Evolutionary conservation across 179 eudicot species (phyloP).

Genomic region (Drosera spatulata): DNA sequence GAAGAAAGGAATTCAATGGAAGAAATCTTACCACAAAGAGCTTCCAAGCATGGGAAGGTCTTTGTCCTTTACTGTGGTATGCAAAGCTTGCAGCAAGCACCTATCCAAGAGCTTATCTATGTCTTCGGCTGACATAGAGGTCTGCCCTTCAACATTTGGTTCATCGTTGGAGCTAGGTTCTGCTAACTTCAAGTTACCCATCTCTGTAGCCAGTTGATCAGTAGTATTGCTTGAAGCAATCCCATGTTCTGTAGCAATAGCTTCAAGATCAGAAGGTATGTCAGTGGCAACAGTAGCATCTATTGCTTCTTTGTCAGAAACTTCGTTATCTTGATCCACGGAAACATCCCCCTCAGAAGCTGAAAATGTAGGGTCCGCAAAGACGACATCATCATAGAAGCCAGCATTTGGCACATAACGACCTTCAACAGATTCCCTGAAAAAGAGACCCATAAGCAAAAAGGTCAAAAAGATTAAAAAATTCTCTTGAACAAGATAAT

Average conservation of each 20-base stretch:
- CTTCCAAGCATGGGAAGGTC: slow-evolving; percentile 97
- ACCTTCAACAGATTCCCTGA: slow-evolving; percentile 85
- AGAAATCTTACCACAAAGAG: slow-evolving; percentile 58
- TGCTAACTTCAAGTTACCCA: slow-evolving; percentile 36
- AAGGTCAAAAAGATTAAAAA: not conserved
- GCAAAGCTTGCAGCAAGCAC: slow-evolving; percentile 92
- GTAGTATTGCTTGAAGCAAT: slow-evolving; percentile 20
- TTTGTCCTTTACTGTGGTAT: slow-evolving; percentile 78
- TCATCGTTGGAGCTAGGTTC: slow-evolving; percentile 33
- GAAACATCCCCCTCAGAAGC: slow-evolving; percentile 33
- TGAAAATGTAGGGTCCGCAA: slow-evolving; percentile 61
- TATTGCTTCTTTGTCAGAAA: slow-evolving; percentile 21
- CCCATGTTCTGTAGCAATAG: slow-evolving; percentile 12
- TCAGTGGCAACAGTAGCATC: slow-evolving; percentile 20
- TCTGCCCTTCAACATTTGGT: slow-evolving; percentile 36
- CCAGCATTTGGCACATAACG: slow-evolving; percentile 87
- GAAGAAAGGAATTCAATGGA: too few species aligned
- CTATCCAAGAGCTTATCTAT: slow-evolving; percentile 64
- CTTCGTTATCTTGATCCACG: slow-evolving; percentile 22
- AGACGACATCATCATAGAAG: slow-evolving; percentile 65
- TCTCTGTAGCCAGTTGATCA: slow-evolving; percentile 29
- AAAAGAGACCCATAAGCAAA: slow-evolving; percentile 1
- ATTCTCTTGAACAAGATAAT: too few species aligned
- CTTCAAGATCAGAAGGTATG: slow-evolving; percentile 16
- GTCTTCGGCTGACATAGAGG: slow-evolving; percentile 45